Percentiles rank a stretch among this genome's conserved stretches.
Evolutionary conservation across 176 grass and related monocot genomes (phyloP).

Genomic region (Oryza rufipogon): DNA sequence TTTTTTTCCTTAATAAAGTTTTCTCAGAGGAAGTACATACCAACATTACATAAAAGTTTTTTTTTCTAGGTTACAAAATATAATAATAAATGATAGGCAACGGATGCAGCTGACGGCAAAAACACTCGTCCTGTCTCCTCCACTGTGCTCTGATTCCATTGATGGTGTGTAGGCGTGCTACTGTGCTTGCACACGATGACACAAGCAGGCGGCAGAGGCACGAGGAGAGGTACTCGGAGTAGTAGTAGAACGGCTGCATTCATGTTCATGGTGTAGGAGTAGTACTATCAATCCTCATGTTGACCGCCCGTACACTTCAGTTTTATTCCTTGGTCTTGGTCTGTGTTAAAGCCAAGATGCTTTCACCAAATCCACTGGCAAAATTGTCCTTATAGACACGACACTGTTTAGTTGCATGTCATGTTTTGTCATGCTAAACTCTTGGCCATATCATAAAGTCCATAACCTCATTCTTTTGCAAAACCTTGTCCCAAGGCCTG

Average conservation of each 20-base stretch:
- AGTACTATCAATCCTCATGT: not conserved
- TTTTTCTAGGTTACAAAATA: not conserved
- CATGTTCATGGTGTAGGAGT: not conserved
- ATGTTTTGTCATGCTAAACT: too few species aligned
- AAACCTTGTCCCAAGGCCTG: too few species aligned
- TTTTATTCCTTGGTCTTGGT: not conserved
- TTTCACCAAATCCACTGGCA: not conserved
- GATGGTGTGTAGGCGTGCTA: not conserved
- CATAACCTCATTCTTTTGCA: too few species aligned
- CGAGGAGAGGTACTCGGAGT: not conserved
- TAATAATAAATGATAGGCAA: not conserved
- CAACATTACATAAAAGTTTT: not conserved
- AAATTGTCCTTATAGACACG: not conserved
- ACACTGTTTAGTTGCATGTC: too few species aligned
- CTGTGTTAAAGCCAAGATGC: constrained; percentile 3
- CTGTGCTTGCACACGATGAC: not conserved
- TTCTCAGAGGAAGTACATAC: too few species aligned
- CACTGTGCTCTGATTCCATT: constrained; percentile 4
- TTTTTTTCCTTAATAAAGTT: too few species aligned
- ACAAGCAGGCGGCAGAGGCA: not conserved
- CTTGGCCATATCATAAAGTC: too few species aligned
- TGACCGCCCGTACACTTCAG: not conserved
- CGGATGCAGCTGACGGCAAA: not conserved
- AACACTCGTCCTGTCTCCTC: not conserved
- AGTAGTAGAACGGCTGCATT: not conserved